These are phyloP conservation scores for Achaetomium macrosporum DNA, from an alignment of 2,329 filamentous ascomycete genomes.

Conservation along the genomic window DNA sequence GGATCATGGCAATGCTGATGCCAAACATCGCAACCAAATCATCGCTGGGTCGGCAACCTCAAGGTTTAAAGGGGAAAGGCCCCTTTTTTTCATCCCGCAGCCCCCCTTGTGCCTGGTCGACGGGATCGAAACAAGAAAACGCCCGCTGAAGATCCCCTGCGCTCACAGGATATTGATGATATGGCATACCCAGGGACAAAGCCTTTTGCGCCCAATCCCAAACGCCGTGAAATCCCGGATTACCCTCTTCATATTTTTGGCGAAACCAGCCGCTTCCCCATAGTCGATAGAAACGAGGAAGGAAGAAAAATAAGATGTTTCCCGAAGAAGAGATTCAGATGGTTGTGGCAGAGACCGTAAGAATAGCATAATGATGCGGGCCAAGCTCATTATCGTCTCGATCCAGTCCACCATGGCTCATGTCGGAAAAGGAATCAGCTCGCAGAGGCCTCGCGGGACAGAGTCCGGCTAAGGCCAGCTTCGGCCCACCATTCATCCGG, in stretches of 20 bases:
- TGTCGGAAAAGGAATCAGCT: conserved; percentile 12
- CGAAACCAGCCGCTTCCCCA: neutral
- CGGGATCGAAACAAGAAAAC: neutral
- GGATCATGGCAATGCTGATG: neutral
- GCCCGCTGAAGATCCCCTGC: neutral
- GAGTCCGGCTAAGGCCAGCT: conserved; percentile 58
- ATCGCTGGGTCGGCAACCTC: neutral
- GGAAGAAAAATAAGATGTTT: neutral
- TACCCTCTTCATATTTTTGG: conserved; percentile 2
- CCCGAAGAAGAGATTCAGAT: neutral
- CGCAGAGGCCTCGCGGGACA: conserved; percentile 36
- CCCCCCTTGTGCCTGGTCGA: neutral
- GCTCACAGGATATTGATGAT: neutral
- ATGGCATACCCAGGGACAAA: neutral
- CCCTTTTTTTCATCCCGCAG: neutral
- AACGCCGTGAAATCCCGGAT: neutral
- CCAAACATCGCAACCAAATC: neutral
- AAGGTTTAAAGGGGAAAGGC: neutral
- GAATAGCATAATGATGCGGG: no score
- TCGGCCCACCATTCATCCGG: conserved; percentile 78
- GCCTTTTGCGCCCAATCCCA: neutral
- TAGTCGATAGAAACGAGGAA: neutral
- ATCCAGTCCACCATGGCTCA: neutral
- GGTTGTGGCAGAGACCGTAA: no score
- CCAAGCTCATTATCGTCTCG: neutral